Percentiles rank a stretch among this genome's conserved stretches.
Conservation (phyloP, 495 filamentous ascomycete species). For the Penicillium subrubescens region DNA sequence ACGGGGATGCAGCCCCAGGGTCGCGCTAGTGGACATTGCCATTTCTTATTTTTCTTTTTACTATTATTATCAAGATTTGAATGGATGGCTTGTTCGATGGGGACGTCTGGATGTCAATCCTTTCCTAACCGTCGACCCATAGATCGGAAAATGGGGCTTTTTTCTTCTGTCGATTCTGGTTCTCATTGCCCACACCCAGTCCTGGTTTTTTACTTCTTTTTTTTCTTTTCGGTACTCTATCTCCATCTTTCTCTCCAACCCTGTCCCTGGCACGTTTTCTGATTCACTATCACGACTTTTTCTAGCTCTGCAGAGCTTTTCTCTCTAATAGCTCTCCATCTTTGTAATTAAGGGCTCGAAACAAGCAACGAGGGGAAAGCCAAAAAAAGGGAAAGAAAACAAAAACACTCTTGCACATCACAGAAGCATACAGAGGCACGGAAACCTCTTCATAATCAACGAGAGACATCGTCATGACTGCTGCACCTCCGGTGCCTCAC, state of each 20-base stretch:
- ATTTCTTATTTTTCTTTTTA: constrained; percentile 29
- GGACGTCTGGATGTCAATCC: constrained; percentile 30
- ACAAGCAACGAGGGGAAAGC: background rate
- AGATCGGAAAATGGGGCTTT: constrained; percentile 32
- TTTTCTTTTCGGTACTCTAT: constrained; percentile 11
- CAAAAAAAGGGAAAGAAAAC: background rate
- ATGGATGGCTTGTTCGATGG: constrained; percentile 17
- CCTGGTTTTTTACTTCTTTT: constrained; percentile 9
- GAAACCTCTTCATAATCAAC: background rate
- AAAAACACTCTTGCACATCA: background rate
- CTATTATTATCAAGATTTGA: constrained; percentile 19
- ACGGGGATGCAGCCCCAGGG: constrained; percentile 35
- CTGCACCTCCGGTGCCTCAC: constrained; percentile 45
- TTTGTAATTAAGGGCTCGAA: constrained; percentile 4
- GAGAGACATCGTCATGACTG: constrained; percentile 35
- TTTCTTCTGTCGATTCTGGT: constrained; percentile 22
- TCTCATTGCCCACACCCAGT: constrained; percentile 17
- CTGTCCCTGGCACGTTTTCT: background rate
- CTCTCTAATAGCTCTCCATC: constrained; percentile 1
- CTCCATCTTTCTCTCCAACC: constrained; percentile 9
- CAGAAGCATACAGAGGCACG: background rate
- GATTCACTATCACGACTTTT: background rate
- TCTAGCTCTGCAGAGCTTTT: background rate
- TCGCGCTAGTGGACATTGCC: constrained; percentile 34
- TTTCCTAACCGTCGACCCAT: constrained; percentile 32